Conservation (phyloP, 2,329 filamentous ascomycete genomes). For the Penicillium nordicum region DNA sequence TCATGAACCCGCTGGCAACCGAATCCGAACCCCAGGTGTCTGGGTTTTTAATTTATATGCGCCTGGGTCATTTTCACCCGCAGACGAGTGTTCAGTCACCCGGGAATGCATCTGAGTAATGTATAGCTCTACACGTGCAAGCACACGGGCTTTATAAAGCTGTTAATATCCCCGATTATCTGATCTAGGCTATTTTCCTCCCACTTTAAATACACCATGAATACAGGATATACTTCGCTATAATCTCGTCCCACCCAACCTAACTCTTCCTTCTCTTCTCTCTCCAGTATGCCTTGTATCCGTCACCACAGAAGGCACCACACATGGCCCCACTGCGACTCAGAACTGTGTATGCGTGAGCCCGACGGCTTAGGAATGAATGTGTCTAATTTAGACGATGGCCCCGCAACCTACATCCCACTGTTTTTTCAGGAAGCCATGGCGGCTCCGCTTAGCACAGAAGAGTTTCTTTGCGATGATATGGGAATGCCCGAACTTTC, state of each 20-base stretch:
- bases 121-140: constrained; percentile 1
- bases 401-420: constrained; percentile 10
- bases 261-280: neutral
- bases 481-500: constrained; percentile 35
- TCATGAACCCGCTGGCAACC: neutral
- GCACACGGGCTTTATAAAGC: constrained; percentile 14
- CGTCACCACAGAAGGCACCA: constrained; percentile 34
- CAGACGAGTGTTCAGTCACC: constrained; percentile 20
- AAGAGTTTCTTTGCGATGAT: constrained; percentile 28
- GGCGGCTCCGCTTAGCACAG: constrained; percentile 14
- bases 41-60: neutral
- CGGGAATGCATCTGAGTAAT: constrained; percentile 3
- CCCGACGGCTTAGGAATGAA: constrained; percentile 21
- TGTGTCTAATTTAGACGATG: constrained; percentile 8
- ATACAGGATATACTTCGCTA: neutral
- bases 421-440: constrained; percentile 11
- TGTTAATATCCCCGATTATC: neutral
- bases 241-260: neutral
- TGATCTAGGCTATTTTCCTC: neutral
- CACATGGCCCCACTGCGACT: constrained; percentile 37
- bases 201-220: neutral
- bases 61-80: constrained; percentile 10
- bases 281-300: constrained; percentile 24
- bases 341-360: constrained; percentile 21
- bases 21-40: neutral